These are phyloP conservation scores for Mucor saturninus DNA, from an alignment of 371 early-diverging fungal species.

Conservation along the genomic window DNA sequence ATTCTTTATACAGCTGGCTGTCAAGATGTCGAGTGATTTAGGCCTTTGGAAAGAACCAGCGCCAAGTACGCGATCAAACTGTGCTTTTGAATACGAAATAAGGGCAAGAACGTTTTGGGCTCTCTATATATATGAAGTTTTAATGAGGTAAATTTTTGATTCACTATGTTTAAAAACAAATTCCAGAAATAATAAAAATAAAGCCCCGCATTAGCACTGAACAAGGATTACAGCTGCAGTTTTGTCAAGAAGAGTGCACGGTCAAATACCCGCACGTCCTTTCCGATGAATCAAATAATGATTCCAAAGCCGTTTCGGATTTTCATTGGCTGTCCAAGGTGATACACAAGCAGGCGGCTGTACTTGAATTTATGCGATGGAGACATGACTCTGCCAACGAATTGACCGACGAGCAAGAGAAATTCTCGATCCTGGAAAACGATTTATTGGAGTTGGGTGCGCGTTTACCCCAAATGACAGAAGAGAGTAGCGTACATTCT, in stretches of 20 bases:
- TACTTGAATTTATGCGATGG: slow-evolving; percentile 39
- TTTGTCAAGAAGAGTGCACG: slow-evolving; percentile 26
- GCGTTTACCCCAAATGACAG: slow-evolving; percentile 6
- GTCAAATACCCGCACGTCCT: slow-evolving; percentile 33
- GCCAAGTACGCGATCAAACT: background rate
- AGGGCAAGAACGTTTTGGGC: slow-evolving; percentile 35
- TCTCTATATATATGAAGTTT: slow-evolving; percentile 27
- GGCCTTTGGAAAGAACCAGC: slow-evolving; percentile 27
- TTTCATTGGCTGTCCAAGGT: slow-evolving; percentile 46
- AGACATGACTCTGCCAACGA: slow-evolving; percentile 16
- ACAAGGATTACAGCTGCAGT: slow-evolving; percentile 30
- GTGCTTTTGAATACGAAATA: slow-evolving; percentile 12
- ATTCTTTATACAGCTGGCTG: slow-evolving; percentile 39
- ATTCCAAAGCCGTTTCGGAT: slow-evolving; percentile 22
- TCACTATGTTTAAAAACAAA: slow-evolving; percentile 2
- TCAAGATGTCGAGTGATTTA: slow-evolving; percentile 46
- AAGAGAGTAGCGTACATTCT: slow-evolving; percentile 2
- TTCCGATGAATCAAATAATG: slow-evolving; percentile 24
- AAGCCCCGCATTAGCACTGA: slow-evolving; percentile 27
- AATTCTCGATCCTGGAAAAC: slow-evolving; percentile 15
- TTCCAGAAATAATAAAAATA: background rate
- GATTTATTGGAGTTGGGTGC: slow-evolving; percentile 12
- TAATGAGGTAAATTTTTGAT: slow-evolving; percentile 29
- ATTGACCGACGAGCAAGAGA: slow-evolving; percentile 1
- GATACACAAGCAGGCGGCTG: slow-evolving; percentile 36